Conservation (phyloP, 352 stramenopile genomes). For the Pythium pectinolyticum region DNA sequence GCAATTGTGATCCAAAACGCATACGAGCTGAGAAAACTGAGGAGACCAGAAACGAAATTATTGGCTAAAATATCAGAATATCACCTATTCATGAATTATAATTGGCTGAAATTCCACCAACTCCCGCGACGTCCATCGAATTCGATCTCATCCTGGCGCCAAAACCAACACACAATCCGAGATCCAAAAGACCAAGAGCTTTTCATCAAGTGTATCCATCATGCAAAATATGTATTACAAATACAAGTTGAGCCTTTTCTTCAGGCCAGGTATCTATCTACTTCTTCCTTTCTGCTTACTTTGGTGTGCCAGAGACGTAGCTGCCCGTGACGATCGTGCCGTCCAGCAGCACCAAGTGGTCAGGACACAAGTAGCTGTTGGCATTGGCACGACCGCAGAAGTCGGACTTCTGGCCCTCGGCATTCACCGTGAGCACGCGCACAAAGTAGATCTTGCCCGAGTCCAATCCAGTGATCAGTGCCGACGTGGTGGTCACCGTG, state of each 20-base stretch:
- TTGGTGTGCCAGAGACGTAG: slow-evolving; percentile 43
- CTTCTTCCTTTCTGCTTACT: slow-evolving; percentile 21
- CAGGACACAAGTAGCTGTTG: slow-evolving; percentile 63
- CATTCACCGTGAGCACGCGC: slow-evolving; percentile 82
- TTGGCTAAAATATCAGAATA: slow-evolving; percentile 17
- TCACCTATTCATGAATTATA: neutral
- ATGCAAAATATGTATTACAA: no score
- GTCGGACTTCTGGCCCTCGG: slow-evolving; percentile 66
- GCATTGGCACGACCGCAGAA: slow-evolving; percentile 65
- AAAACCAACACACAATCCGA: no score
- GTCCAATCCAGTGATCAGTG: slow-evolving; percentile 62
- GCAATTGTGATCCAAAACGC: no score
- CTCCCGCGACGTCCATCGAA: slow-evolving; percentile 20
- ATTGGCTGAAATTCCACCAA: slow-evolving; percentile 16
- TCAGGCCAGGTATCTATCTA: neutral
- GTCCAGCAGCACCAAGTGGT: slow-evolving; percentile 67
- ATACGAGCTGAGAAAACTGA: no score
- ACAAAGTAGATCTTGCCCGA: slow-evolving; percentile 79
- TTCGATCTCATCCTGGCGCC: slow-evolving; percentile 3
- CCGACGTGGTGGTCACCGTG: slow-evolving; percentile 60
- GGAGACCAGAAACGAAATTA: no score
- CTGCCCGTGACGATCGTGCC: slow-evolving; percentile 56
- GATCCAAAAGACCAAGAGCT: no score
- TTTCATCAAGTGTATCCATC: no score
- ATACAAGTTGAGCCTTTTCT: no score